A percentile compares a stretch with the other conserved stretches of the same genome.
These are phyloP conservation scores for Penicillium italicum DNA, from an alignment of 2,329 filamentous ascomycete species.

Conservation along the genomic window DNA sequence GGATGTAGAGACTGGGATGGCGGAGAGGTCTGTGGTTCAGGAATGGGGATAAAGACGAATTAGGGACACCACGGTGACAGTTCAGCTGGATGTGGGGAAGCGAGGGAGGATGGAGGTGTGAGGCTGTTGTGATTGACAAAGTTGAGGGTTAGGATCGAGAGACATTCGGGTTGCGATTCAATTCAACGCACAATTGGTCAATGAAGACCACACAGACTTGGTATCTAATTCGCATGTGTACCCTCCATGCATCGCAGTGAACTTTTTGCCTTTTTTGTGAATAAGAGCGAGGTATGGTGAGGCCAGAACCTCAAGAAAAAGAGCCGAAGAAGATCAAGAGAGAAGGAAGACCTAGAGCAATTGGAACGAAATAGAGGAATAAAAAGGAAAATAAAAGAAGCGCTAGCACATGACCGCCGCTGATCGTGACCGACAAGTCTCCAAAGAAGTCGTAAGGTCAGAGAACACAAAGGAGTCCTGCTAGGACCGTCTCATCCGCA, in stretches of 20 bases:
- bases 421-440: conserved; percentile 31
- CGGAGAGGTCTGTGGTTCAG: conserved; percentile 2
- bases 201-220: conserved; percentile 18
- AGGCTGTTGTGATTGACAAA: conserved; percentile 5
- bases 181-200: conserved; percentile 17
- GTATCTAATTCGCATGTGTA: conserved; percentile 24
- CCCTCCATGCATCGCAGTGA: conserved; percentile 23
- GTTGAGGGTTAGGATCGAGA: conserved; percentile 6
- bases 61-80: conserved; percentile 3
- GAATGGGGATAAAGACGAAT: background rate
- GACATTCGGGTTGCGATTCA: conserved; percentile 19
- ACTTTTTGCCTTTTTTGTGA: conserved; percentile 25
- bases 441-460: conserved; percentile 25
- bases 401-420: conserved; percentile 29
- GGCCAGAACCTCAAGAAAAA: background rate
- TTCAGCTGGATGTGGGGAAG: conserved; percentile 4
- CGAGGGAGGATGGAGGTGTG: background rate
- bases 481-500: conserved; percentile 18
- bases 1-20: conserved; percentile 2
- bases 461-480: conserved; percentile 21
- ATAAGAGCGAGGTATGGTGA: conserved; percentile 17
- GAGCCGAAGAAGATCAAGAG: conserved; percentile 2
- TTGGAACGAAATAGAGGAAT: conserved; percentile 13
- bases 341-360: conserved; percentile 11
- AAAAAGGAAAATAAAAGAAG: conserved; percentile 22